A percentile compares a stretch with the other conserved stretches of the same genome.
Conservation (phyloP, 768 basidiomycete genomes). For the Mycena belliarum region DNA sequence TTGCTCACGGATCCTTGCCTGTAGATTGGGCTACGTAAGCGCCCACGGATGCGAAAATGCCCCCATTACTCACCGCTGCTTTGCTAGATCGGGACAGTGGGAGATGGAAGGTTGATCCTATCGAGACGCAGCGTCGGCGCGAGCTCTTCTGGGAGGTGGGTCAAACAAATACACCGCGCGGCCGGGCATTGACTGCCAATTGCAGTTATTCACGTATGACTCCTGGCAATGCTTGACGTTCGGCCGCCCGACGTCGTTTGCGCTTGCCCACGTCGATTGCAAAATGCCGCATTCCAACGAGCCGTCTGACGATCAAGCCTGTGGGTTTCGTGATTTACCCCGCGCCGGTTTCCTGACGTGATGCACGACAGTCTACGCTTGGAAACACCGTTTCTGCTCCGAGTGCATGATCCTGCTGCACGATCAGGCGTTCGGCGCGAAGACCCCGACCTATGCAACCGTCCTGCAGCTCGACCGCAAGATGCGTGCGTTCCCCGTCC, state of each 20-base stretch:
- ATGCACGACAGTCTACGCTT: conserved; percentile 52
- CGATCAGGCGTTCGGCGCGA: conserved; percentile 72
- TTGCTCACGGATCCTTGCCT: conserved; percentile 16
- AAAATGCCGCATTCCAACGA: conserved; percentile 58
- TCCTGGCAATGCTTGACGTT: conserved; percentile 68
- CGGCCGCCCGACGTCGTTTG: conserved; percentile 69
- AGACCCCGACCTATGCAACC: conserved; percentile 66
- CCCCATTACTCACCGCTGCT: conserved; percentile 15
- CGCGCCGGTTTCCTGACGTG: conserved; percentile 3
- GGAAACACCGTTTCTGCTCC: conserved; percentile 70
- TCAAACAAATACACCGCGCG: conserved; percentile 28
- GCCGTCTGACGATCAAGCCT: conserved; percentile 54
- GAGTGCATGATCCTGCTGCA: conserved; percentile 71
- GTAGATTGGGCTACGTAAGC: conserved; percentile 72
- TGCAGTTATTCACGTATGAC: conserved; percentile 46
- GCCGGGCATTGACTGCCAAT: conserved; percentile 6
- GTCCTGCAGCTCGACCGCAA: conserved; percentile 69
- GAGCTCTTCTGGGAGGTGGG: conserved; percentile 65
- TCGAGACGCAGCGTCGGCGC: conserved; percentile 62
- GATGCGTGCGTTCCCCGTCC: conserved; percentile 67
- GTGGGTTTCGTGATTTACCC: conserved; percentile 38
- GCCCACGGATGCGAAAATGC: neutral
- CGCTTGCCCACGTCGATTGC: conserved; percentile 66
- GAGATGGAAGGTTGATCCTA: conserved; percentile 60
- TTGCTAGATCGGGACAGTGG: conserved; percentile 66